Conservation (phyloP, 1,139 yeast genomes). For the Yamadazyma trypodendri region DNA sequence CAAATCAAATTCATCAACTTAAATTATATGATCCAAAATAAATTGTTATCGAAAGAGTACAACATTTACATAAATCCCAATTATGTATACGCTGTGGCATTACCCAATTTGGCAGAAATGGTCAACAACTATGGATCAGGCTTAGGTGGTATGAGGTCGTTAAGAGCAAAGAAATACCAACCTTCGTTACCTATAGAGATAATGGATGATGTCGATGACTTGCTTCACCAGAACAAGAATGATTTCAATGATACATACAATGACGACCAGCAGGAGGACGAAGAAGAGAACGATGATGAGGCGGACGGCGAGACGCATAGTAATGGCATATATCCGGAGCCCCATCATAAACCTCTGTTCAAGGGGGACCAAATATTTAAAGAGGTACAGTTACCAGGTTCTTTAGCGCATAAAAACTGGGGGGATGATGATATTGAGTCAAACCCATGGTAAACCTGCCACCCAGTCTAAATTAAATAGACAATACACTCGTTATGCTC, state of each 20-base stretch:
- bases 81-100: constrained; percentile 47
- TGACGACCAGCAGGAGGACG: constrained; percentile 21
- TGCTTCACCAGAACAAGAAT: constrained; percentile 35
- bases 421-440: constrained; percentile 42
- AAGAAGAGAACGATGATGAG: constrained; percentile 15
- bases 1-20: constrained; percentile 33
- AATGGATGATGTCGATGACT: constrained; percentile 63
- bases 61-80: constrained; percentile 51
- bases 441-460: constrained; percentile 45
- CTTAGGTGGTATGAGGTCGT: constrained; percentile 49
- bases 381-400: constrained; percentile 48
- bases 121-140: constrained; percentile 64
- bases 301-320: constrained; percentile 4
- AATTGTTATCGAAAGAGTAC: constrained; percentile 38
- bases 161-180: constrained; percentile 50
- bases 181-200: constrained; percentile 62
- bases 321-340: constrained; percentile 1
- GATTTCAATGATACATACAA: constrained; percentile 37
- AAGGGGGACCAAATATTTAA: constrained; percentile 53
- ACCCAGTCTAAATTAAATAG: too few species aligned
- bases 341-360: constrained; percentile 6
- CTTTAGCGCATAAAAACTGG: constrained; percentile 53
- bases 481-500: not conserved
- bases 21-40: constrained; percentile 45
- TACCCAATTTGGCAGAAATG: constrained; percentile 62